Conservation (phyloP, 2,329 filamentous ascomycete species). For the Neonectria punicea region DNA sequence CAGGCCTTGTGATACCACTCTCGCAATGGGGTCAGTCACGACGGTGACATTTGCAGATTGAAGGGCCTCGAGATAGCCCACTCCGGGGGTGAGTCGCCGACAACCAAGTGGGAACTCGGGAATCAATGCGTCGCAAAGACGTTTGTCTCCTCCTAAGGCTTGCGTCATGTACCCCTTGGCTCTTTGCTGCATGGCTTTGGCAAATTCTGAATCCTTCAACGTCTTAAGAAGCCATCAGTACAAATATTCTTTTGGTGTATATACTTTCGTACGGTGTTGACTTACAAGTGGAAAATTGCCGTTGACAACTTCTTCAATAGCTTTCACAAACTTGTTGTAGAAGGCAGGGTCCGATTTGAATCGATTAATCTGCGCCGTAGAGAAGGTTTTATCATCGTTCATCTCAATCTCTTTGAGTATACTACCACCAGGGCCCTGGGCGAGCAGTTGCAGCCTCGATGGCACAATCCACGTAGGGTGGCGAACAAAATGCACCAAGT, state of each 20-base stretch:
- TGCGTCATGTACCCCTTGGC: constrained; percentile 19
- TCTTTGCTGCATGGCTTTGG: constrained; percentile 10
- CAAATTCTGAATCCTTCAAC: constrained; percentile 12
- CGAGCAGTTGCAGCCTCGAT: constrained; percentile 5
- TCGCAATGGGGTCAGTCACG: constrained; percentile 8
- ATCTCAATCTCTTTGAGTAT: constrained; percentile 11
- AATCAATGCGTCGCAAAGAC: constrained; percentile 18
- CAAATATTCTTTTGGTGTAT: too few relatives aligned
- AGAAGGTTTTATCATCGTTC: constrained; percentile 7
- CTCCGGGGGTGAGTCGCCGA: constrained; percentile 19
- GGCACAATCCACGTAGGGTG: constrained; percentile 20
- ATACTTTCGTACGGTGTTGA: not conserved
- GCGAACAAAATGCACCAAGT: constrained; percentile 15
- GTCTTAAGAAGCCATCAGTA: not conserved
- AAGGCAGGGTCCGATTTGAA: constrained; percentile 17
- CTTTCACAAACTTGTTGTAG: constrained; percentile 15
- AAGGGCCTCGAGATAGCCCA: constrained; percentile 20
- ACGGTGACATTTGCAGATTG: constrained; percentile 9
- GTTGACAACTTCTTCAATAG: constrained; percentile 17
- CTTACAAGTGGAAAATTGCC: constrained; percentile 23
- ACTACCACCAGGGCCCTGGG: not conserved
- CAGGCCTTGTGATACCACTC: constrained; percentile 5
- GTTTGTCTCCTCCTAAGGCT: constrained; percentile 11
- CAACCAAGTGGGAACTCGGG: constrained; percentile 23
- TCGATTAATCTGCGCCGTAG: constrained; percentile 2